Base-by-base conservation (phyloP, 2,329 filamentous ascomycete species). In the Cercospora citrullina region DNA sequence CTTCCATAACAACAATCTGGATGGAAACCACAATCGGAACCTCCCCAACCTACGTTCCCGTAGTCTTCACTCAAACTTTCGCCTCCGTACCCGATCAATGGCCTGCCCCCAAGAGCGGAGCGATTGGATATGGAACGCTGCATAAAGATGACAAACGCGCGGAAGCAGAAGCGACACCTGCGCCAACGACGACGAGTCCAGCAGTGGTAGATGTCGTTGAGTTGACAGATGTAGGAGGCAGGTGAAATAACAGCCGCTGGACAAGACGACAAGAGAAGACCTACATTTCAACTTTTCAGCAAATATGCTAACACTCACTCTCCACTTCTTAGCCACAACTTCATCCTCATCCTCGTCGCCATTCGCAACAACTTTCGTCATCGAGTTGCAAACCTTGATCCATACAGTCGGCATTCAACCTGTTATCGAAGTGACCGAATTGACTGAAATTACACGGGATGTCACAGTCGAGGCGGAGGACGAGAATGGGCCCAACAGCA, bases 21-120 rank as follows among this genome's bases (percentile, higher is more conserved):
- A 60, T 72, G 10, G 66, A 69, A 26, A 70, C 68, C 53, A 33
- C 61, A 39, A 33, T 71, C 42, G 62, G 69, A 23, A 65, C 58
- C 8, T 69, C 71, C 1, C 69, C 66, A 21, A 76, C 74, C 48
- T 78, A 70, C 48, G 61, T 72, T 16, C 42, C 71, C 28, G 64
- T 75, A 60, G 61, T 74, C 65, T 77, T 75, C 70, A 77, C 77
- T 1, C 77, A 79, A 42, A 75, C 73, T 2, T 78, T 78, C 65
- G 71, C 71, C 16, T 42, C 65, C 5, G 71, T 77, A 0, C 74
- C 73, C 5, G 74, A 76, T 55, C 75, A 78, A 67, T 70, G 64
- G 64, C 69, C 74, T 5, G 67, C 66, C 2, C 69, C 76, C 0
- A 70, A 64, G 12, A 58, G 39, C 3, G 77, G 77, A 16, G 18